Evolutionary conservation across 2,329 filamentous ascomycete genomes (phyloP).

Genomic region (Aspergillus oerlinghausenensis): DNA sequence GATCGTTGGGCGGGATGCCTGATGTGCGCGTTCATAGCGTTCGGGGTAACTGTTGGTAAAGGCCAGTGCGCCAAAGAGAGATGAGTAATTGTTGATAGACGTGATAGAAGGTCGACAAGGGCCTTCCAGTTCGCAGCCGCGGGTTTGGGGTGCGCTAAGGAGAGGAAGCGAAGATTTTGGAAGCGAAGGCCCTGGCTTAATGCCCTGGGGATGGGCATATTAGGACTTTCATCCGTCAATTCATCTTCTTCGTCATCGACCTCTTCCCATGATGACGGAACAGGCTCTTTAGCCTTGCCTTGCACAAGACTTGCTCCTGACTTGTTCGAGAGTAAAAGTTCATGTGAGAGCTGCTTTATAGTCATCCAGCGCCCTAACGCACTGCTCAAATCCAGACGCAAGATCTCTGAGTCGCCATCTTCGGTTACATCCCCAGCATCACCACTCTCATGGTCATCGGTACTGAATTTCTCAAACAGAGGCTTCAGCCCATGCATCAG

Average conservation of each 20-base stretch:
- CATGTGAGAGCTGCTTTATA: conserved; percentile 45
- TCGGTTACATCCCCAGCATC: conserved; percentile 16
- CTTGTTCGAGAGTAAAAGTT: conserved; percentile 33
- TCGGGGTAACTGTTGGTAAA: conserved; percentile 53
- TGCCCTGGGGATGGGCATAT: conserved; percentile 15
- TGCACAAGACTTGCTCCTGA: neutral
- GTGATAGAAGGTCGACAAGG: conserved; percentile 49
- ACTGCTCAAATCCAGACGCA: conserved; percentile 50
- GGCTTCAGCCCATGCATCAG: conserved; percentile 44
- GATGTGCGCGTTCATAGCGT: conserved; percentile 45
- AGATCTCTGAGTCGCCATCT: conserved; percentile 40
- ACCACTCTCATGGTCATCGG: conserved; percentile 4
- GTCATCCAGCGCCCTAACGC: conserved; percentile 47
- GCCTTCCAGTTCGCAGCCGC: conserved; percentile 50
- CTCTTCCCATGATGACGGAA: conserved; percentile 42
- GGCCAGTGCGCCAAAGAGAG: conserved; percentile 62
- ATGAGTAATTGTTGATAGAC: conserved; percentile 55
- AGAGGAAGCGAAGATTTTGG: conserved; percentile 53
- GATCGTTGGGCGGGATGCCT: conserved; percentile 36
- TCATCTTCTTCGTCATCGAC: conserved; percentile 12
- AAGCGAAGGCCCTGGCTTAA: conserved; percentile 38
- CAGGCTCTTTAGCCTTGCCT: conserved; percentile 7
- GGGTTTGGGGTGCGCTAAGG: conserved; percentile 49
- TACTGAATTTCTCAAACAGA: conserved; percentile 37
- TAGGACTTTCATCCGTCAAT: neutral